Evolutionary conservation across 2,329 filamentous ascomycete genomes (phyloP).

Genomic region (Thielaviopsis ethacetica): DNA sequence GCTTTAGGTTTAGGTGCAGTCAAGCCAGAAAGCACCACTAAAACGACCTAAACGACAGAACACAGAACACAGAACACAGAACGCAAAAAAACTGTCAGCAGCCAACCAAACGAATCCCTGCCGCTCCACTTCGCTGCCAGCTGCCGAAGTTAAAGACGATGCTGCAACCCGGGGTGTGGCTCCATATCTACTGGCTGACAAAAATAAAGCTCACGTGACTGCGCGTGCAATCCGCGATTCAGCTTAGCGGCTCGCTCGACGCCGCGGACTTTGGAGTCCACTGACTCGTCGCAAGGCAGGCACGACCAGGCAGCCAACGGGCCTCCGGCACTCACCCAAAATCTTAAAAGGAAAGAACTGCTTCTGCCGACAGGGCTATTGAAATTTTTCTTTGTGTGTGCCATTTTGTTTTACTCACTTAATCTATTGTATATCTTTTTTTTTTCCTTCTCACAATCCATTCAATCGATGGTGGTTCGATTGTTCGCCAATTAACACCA

Average conservation of each 20-base stretch:
- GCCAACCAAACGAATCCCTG: constrained; percentile 2
- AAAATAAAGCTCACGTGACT: constrained; percentile 1
- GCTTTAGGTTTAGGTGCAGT: neutral
- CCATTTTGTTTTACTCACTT: neutral
- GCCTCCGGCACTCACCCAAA: neutral
- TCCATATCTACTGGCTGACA: neutral
- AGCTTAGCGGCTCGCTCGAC: neutral
- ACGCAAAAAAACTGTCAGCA: neutral
- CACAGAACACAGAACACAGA: neutral
- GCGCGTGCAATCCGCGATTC: constrained; percentile 2
- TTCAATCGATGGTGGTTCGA: neutral
- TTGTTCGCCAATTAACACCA: neutral
- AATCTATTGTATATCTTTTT: neutral
- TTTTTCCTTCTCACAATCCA: neutral
- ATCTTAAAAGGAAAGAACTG: neutral
- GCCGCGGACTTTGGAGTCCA: neutral
- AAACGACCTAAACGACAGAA: too few species aligned
- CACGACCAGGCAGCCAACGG: neutral
- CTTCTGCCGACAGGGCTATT: neutral
- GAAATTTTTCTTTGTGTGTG: neutral
- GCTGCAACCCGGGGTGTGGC: neutral
- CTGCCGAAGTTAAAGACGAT: neutral
- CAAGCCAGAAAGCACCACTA: neutral
- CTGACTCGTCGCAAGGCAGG: neutral
- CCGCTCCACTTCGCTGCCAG: neutral